Percentiles rank a stretch among this genome's conserved stretches.
Conservation (phyloP, 1,139 yeast species). For the Saccharomycopsis hybrid region DNA sequence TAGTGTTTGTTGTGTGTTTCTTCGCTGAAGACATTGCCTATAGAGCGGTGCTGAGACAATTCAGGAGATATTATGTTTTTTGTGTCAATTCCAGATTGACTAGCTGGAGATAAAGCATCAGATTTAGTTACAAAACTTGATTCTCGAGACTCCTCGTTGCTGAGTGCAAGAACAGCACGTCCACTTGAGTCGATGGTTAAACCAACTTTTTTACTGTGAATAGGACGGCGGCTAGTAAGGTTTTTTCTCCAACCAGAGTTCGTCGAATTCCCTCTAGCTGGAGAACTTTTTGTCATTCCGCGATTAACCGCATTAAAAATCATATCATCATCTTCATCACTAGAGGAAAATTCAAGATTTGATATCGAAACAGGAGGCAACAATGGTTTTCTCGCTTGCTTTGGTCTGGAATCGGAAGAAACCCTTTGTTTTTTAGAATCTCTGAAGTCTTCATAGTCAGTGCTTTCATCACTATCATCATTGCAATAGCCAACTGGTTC, state of each 20-base stretch:
- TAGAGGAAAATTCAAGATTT: constrained; percentile 14
- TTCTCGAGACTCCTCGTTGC: background rate
- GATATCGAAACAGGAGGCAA: constrained; percentile 18
- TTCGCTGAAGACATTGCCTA: no score
- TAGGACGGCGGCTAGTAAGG: background rate
- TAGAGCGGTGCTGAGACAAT: background rate
- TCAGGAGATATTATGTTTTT: background rate
- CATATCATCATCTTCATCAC: constrained; percentile 14
- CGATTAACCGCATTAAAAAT: background rate
- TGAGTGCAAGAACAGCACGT: constrained; percentile 6
- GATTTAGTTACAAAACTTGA: no score
- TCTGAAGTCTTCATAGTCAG: constrained; percentile 1
- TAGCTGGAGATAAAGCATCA: background rate
- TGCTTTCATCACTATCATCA: background rate
- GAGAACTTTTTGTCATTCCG: background rate
- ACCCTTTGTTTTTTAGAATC: background rate
- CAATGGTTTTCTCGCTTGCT: constrained; percentile 6
- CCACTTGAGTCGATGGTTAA: constrained; percentile 7
- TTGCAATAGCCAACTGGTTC: background rate
- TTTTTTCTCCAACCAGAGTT: background rate
- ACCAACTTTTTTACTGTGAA: background rate
- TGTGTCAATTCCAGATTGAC: background rate
- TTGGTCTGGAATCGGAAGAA: background rate
- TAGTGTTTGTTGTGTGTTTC: no score
- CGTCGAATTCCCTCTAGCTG: background rate